Evolutionary conservation across 2,329 filamentous ascomycete genomes (phyloP), one percentile per base, ranked within the genome.

Genomic region (Plenodomus lindquistii): DNA sequence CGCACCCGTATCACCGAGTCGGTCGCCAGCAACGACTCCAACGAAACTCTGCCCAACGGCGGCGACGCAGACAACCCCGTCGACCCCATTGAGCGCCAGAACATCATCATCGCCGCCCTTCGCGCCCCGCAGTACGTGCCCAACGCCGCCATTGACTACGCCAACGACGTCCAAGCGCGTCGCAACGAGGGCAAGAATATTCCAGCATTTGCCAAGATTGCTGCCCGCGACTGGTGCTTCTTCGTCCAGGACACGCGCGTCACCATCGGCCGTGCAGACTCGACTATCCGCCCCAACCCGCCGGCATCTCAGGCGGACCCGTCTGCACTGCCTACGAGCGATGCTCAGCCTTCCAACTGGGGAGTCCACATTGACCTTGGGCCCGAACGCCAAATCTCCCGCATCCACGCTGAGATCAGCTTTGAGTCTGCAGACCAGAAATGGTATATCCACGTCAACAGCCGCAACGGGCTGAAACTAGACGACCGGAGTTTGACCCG

Each of bases 391-490:
- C 76, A 79, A 49, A 70, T 80, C 18, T 80, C 78, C 1, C 71
- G 78, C 37, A 62, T 77, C 18, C 78, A 81, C 53, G 78, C 78
- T 21, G 71, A 76, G 52, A 79, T 81, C 52, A 66, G 70, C 37
- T 81, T 77, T 56, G 75, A 79, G 35, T 56, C 67, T 7, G 63
- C 73, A 2, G 62, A 66, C 36, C 76, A 77, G 42, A 84, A 82
- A 52, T 99, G 94, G 94, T 87, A 87, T 63, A 83, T 99, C 42
- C 78, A 85, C 37, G 90, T 96, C 55, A 92, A 93, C 67, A 94
- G 94, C 17, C 88, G 94, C 59, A 99, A 99, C 70, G 91, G 92
- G 21, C 82, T 96, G 39, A 90, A 89, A 64, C 79, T 97, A 18
- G 90, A 99, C 70, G 89, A 90, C 52, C 75, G 76, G 42, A 77